These are phyloP conservation scores for Heterobasidion annosum DNA, from an alignment of 1,284 basidiomycete species.

Conservation along the genomic window DNA sequence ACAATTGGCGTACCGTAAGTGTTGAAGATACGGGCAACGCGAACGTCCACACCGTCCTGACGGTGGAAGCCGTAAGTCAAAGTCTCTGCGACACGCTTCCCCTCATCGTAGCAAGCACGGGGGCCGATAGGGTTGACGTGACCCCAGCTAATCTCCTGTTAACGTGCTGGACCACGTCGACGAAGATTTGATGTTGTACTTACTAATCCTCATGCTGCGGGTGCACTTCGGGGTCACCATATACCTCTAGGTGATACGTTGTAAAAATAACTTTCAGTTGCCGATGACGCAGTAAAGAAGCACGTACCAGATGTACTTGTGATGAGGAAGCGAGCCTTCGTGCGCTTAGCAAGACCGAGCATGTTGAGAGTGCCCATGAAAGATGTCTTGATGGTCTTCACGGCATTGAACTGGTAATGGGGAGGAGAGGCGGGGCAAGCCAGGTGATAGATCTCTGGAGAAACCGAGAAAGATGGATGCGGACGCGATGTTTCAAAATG, in stretches of 20 bases:
- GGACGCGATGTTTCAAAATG: background rate
- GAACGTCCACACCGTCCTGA: slow-evolving; percentile 91
- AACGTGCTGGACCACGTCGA: background rate
- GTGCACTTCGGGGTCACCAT: slow-evolving; percentile 95
- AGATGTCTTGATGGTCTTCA: slow-evolving; percentile 97
- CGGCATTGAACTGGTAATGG: slow-evolving; percentile 91
- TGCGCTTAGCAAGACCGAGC: slow-evolving; percentile 96
- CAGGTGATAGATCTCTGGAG: slow-evolving; percentile 90
- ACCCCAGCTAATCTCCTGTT: slow-evolving; percentile 63
- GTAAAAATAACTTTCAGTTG: slow-evolving; percentile 5
- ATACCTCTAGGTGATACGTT: slow-evolving; percentile 60
- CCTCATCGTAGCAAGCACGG: slow-evolving; percentile 97
- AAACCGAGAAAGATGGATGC: background rate
- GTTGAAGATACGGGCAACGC: slow-evolving; percentile 95
- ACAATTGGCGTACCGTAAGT: slow-evolving; percentile 51
- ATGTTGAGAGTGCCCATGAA: slow-evolving; percentile 97
- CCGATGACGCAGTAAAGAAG: slow-evolving; percentile 6
- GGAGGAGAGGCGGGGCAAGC: slow-evolving; percentile 95
- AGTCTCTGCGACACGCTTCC: slow-evolving; percentile 92
- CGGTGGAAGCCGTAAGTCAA: slow-evolving; percentile 91
- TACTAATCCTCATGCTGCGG: slow-evolving; percentile 93
- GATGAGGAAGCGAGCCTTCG: slow-evolving; percentile 94
- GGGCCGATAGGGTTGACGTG: slow-evolving; percentile 97
- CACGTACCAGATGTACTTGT: slow-evolving; percentile 79
- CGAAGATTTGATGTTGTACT: slow-evolving; percentile 18